These are phyloP conservation scores for Calonectria pseudoturangicola DNA, from an alignment of 2,329 filamentous ascomycete genomes.

Conservation along the genomic window DNA sequence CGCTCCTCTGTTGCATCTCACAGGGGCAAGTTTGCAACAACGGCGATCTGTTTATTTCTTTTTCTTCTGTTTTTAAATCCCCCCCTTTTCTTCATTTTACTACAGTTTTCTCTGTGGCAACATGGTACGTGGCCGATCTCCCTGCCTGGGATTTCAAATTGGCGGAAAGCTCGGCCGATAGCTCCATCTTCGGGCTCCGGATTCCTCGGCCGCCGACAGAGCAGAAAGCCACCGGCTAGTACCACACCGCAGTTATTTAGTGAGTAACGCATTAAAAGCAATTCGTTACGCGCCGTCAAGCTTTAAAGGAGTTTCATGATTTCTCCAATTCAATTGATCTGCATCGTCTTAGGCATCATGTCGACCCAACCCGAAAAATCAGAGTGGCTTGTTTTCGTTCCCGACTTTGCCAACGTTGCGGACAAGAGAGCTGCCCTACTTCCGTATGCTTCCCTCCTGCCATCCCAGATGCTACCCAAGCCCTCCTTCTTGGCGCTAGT, in stretches of 20 bases:
- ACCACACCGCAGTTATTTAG: slow-evolving; percentile 15
- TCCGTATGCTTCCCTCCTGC: slow-evolving; percentile 8
- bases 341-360: slow-evolving; percentile 10
- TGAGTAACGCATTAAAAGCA: background rate
- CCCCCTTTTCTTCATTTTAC: background rate
- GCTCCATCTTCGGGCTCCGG: slow-evolving; percentile 8
- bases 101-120: background rate
- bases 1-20: no score
- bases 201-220: slow-evolving; percentile 27
- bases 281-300: background rate
- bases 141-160: slow-evolving; percentile 10
- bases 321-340: slow-evolving; percentile 15
- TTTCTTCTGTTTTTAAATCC: background rate
- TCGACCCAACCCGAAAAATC: slow-evolving; percentile 24
- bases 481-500: no score
- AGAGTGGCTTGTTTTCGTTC: slow-evolving; percentile 30
- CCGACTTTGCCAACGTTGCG: slow-evolving; percentile 16
- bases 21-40: background rate
- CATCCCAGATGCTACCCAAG: background rate
- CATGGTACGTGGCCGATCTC: slow-evolving; percentile 3
- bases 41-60: background rate
- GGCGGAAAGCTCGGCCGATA: slow-evolving; percentile 18
- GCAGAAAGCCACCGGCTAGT: background rate
- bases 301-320: background rate
- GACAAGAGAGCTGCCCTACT: slow-evolving; percentile 13